Evolutionary conservation across 345 rosid species (phyloP), one percentile per base, ranked within the genome.

Genomic region (Lepidium didymum): DNA sequence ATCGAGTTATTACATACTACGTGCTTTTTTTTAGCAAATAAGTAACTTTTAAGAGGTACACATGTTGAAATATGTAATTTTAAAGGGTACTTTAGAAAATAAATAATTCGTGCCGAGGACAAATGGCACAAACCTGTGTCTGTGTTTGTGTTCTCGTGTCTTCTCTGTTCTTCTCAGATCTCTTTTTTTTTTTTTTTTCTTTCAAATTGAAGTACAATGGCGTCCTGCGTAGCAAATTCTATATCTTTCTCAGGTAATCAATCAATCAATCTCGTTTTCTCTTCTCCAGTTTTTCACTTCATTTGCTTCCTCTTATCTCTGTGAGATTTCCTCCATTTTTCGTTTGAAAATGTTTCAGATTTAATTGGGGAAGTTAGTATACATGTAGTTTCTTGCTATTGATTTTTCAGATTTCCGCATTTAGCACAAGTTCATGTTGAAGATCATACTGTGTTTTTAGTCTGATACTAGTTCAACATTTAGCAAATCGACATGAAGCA

Each of bases 201-300:
- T 46, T 44, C 14, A 8, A 5, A 13, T 60, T 59, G 15, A 36
- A 40, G 59, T 13, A 10, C 42, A 51, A 69, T 70, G 75, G 75
- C 75, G 42, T 61, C 75, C 12, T 69, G 40, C 4, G 9, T 12
- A 19, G 37, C 45, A 9, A 5, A 36, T 61, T 44, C 49, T 19
- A 52, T 42, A 7, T 41, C 53, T 41, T 37, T 61, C 44, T 70
- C 75, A 38, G 75, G 75, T 70, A 27, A 46, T 15, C 36, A 34
- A 44, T 8, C 11, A 14, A 34, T 29, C 1, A 21, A 21, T 47
- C n/a, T 2, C 8, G 0, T 19, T 47, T 25, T 31, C 33, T 46
- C 56, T 44, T 61, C 40, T 44, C 53, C 34, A 59, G 0, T 15
- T 14, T 29, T 23, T 18, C 6, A 10, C 3, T 8, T 46, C 44